Base-by-base conservation (phyloP, 805 yeast genomes). In the Wickerhamiella vanderwaltii region DNA sequence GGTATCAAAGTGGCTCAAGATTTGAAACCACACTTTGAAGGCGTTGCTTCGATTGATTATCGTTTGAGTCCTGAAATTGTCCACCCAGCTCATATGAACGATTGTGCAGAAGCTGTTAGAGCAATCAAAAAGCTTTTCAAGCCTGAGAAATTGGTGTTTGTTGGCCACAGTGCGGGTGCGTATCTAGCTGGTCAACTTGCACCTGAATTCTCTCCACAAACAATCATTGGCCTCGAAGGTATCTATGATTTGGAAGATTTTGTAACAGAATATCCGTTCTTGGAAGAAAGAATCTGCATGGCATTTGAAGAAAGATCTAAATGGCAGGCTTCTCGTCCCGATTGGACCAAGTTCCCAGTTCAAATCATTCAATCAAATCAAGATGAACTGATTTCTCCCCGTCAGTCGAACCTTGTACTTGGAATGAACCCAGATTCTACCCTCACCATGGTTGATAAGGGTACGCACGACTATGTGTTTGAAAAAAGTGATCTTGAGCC, bases 111-210 rank as follows among this genome's bases (percentile, higher is more conserved):
- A 9, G 41, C 41, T 6, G 29, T 38, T 3, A 15, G 30, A 11
- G 13, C 26, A 4, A 12, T 38, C 6, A 23, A n/a, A 9, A 11
- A 4, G 15, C 19, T 11, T 6, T 29, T 22, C 13, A 22, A 15
- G 13, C 35, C 35, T 5, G 7, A 16, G 3, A 7, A 16, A 11
- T 25, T 38, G 3, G 41, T 38, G 29, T 17, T 38, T 22, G 9
- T 30, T 3, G 41, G 41, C 17, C 41, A 38, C n/a, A 38, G 41
- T 13, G 41, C 41, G 5, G 41, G 41, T 16, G 20, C 30, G 16
- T 38, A 29, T 19, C 29, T 38, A 4, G 41, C 41, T 4, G 41
- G 41, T 4, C 41, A 38, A 24, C 7, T 38, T 15, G 29, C 41
- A 5, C 35, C 41, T 6, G 3, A 13, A 9, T 23, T 38, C 31